Conservation (phyloP, 208 protist species). For the Blastocrithidia nonstop region DNA sequence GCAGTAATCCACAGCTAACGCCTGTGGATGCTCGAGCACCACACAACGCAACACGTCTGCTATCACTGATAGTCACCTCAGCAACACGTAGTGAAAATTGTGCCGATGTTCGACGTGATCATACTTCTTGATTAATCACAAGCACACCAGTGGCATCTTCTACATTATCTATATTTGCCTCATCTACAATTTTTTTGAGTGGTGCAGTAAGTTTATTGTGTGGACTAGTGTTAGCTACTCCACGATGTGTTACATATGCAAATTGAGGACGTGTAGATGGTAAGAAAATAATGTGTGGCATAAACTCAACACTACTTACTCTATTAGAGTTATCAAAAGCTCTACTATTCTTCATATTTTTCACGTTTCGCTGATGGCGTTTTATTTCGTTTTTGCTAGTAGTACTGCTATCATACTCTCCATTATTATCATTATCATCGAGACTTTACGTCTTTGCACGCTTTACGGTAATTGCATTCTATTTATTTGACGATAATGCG, state of each 20-base stretch:
- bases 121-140: conserved; percentile 71
- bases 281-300: conserved; percentile 75
- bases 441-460: no score
- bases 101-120: conserved; percentile 31
- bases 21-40: conserved; percentile 42
- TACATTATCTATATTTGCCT: conserved; percentile 16
- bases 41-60: conserved; percentile 18
- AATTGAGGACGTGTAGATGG: conserved; percentile 64
- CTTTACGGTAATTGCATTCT: no score
- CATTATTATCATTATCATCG: no score
- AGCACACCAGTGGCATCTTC: conserved; percentile 39
- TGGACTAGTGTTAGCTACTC: conserved; percentile 3
- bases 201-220: neutral
- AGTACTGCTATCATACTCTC: no score
- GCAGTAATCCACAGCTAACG: conserved; percentile 49
- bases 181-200: conserved; percentile 8
- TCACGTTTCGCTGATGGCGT: no score
- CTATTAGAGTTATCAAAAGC: no score
- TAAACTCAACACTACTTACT: conserved; percentile 17
- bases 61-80: conserved; percentile 66
- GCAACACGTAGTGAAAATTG: conserved; percentile 63
- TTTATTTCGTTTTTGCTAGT: no score
- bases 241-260: conserved; percentile 52
- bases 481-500: no score
- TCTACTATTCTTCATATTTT: no score